Base-by-base conservation (phyloP, 176 grass and related monocot genomes). In the Musa troglodytarum region DNA sequence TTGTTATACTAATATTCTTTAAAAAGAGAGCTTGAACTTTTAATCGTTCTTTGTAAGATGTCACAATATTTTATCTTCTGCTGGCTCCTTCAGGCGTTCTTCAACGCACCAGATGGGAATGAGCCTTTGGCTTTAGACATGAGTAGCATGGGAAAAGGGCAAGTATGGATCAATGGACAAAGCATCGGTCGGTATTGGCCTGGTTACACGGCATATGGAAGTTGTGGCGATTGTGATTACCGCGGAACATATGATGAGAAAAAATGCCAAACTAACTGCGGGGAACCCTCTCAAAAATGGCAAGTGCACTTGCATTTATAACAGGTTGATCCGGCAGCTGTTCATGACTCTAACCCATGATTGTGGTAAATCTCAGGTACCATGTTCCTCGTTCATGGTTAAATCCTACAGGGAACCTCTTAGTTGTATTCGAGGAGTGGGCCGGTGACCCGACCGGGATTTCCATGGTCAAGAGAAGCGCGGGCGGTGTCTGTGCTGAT, bases 71-170 rank as follows among this genome's bases (percentile, higher is more conserved):
- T 52, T 55, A 26, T 21, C 3, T 61, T 59, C 67, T 71, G 49
- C 24, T 76, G 15, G 52, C 11, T 64, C 56, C 34, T 78, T 68
- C 71, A 92, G 90, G 84, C 95, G 55, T 99, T 94, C 80, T 99
- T 99, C 66, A 99, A 99, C 72, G 88, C 82, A 11, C 95, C 90
- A 20, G 90, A 89, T 79, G 95, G 95, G 17, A 76, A 91, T 65
- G 90, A 94, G 54, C 95, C 95, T 75, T 89, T 99, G 78, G 95
- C 95, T 87, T 80, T 99, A 77, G 95, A 99, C 78, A 89, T 94
- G 95, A 82, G 77, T 82, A 87, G 82, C 70, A 99, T 99, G 95
- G 95, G 95, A 19, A 99, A 99, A 80, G 90, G 95, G 28, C 95
- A 99, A 80, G 87, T 94, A 34, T 99, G 95, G 95, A 84, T 99